Base-by-base conservation (phyloP, 352 stramenopile species). In the Pythium myriotylum region DNA sequence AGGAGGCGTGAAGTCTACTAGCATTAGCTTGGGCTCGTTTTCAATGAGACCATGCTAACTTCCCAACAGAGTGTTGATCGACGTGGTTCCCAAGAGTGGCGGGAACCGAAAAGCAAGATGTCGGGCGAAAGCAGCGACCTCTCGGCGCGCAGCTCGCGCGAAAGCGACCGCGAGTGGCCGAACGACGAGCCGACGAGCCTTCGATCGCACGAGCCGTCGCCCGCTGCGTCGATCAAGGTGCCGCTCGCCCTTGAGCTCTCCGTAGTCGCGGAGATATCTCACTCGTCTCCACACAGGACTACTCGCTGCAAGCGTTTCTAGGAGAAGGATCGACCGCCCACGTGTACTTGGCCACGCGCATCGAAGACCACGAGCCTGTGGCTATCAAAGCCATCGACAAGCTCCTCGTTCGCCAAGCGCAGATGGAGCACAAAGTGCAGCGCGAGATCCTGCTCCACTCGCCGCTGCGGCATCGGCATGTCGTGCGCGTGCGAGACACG, bases 371-470 rank as follows among this genome's bases (percentile, higher is more conserved):
- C n/a, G 74, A 72, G 0, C 58, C 58, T 23, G 76, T 92, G n/a
- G 86, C 83, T 16, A 86, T 94, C 60, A 91, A 94, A 73, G 81
- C 91, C 52, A 79, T 94, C 40, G 86, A 94, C 68, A 92, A 94
- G 65, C 67, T 92, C 40, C 48, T 88, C 35, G 67, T 86, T 24
- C 72, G 72, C 19, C 83, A 86, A 48, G 68, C 79, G 46, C 69
- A 88, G 42, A 62, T 90, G 27, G 69, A 88, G 68, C 67, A 68
- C 60, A 83, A 83, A 55, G 63, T 88, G 13, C 81, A 73, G 14
- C 82, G 89, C 53, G 85, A 92, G 59, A 78, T 92, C 54, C 61
- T 87, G 50, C 73, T 94, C 6, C 85, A 94, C 51, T 62, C 73
- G 40, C 73, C 79, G 48, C 68, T 92, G 32, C 54, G 40, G 16